phyloP scores from a whole-genome alignment of 2,329 filamentous ascomycete species.

The Penicillium aurantiogriseum region DNA sequence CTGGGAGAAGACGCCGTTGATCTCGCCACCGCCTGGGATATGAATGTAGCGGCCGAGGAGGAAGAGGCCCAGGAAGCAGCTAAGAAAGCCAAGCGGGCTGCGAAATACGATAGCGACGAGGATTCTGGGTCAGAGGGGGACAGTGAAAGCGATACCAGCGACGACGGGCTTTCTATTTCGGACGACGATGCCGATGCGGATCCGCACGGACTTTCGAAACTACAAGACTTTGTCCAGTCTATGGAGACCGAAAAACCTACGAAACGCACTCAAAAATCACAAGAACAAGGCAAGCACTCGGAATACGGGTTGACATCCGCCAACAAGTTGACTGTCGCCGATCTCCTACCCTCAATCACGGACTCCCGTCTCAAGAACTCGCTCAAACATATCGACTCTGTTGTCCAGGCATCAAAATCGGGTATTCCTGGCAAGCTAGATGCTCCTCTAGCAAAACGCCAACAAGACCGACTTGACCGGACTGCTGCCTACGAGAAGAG shows the following conservation, averaged over 20 bases:
- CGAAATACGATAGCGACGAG: slow-evolving; percentile 36
- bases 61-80: slow-evolving; percentile 37
- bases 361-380: slow-evolving; percentile 76
- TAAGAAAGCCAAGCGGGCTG: slow-evolving; percentile 29
- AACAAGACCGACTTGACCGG: slow-evolving; percentile 82
- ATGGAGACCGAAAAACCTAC: slow-evolving; percentile 50
- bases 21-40: slow-evolving; percentile 61
- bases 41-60: slow-evolving; percentile 46
- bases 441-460: slow-evolving; percentile 77
- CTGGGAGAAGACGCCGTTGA: slow-evolving; percentile 64
- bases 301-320: slow-evolving; percentile 59
- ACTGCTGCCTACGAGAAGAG: slow-evolving; percentile 83
- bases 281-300: slow-evolving; percentile 62
- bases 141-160: slow-evolving; percentile 44
- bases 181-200: slow-evolving; percentile 52
- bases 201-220: slow-evolving; percentile 57
- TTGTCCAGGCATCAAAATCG: slow-evolving; percentile 51
- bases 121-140: slow-evolving; percentile 47
- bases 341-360: slow-evolving; percentile 69
- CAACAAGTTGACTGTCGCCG: slow-evolving; percentile 70
- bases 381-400: slow-evolving; percentile 65
- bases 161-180: slow-evolving; percentile 39
- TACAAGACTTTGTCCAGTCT: slow-evolving; percentile 67
- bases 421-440: slow-evolving; percentile 69
- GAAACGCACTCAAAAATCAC: slow-evolving; percentile 40